Evolutionary conservation across 148 eudicot species (phyloP), one percentile per base, ranked within the genome.

Genomic region (Rhododendron vialii): DNA sequence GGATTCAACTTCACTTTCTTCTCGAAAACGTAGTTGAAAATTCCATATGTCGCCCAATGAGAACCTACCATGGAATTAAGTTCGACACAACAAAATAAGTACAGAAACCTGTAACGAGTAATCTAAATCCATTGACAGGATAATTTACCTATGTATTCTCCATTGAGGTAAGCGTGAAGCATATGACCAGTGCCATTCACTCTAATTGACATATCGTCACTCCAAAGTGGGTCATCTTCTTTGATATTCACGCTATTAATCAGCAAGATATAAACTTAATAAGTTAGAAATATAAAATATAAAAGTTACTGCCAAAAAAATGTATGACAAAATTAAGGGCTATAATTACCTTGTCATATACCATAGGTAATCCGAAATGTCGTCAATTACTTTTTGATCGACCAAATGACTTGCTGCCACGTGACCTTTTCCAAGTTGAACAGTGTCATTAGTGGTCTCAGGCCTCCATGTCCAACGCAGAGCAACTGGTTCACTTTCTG

Each of bases 271-370:
- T 35, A n/a, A 9, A 48, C n/a, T 57, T 76, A 57, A 36, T 41
- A 47, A 38, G 53, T 3, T 28, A 36, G 61, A 9, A 65, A 11
- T 38, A 43, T 18, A 36, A 38, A 17, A 50, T 20, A 83, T 3
- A 78, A 20, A 47, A 3, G 53, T 47, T 22, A n/a, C 43, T 22
- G 9, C 3, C 0, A 28, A 6, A 59, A 59, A 69, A 65, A 13
- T 2, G 47, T 55, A 55, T 1, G 22, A 55, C 1, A 43, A 57
- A 18, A 76, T 65, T 74, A 43, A 13, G 26, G 10, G 11, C 4
- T 7, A n/a, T 7, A 43, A 59, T 28, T 85, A 92, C 93, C 91
- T 92, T 77, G 94, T 92, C 94, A 92, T 92, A 80, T 92, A 92
- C 94, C 94, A 90, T 71, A 92, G 43, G 71, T 92, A 92, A 48